Conservation (phyloP, 2,329 filamentous ascomycete species). For the Dactylellina leptospora region DNA sequence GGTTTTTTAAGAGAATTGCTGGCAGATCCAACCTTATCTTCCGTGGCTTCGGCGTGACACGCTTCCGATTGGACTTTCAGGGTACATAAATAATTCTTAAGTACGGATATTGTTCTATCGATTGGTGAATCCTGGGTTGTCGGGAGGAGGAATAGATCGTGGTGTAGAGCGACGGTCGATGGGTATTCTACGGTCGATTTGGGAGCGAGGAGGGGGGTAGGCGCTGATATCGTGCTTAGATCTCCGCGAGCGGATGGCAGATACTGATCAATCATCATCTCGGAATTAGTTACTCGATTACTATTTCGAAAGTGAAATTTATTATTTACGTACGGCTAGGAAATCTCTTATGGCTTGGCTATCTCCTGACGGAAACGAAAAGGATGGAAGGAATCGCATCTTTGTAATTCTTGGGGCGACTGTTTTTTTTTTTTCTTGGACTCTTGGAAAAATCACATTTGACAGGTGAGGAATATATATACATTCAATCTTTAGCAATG, state of each 20-base stretch:
- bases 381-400: slow-evolving; percentile 20
- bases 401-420: no score
- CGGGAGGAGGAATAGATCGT: slow-evolving; percentile 19
- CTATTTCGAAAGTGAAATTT: background rate
- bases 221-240: slow-evolving; percentile 18
- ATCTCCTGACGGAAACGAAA: slow-evolving; percentile 11
- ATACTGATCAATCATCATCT: background rate
- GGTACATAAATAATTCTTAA: slow-evolving; percentile 30
- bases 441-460: no score
- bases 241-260: slow-evolving; percentile 6
- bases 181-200: slow-evolving; percentile 32
- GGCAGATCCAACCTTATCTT: no score
- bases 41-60: background rate
- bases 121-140: background rate
- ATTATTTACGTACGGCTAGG: background rate
- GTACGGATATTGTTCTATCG: slow-evolving; percentile 19
- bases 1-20: slow-evolving; percentile 19
- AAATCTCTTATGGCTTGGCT: slow-evolving; percentile 19
- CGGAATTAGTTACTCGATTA: background rate
- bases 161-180: slow-evolving; percentile 11
- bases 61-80: slow-evolving; percentile 9
- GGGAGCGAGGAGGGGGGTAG: slow-evolving; percentile 19
- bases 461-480: no score
- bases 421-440: no score
- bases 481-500: no score